Conservation (phyloP, 1,139 yeast species). For the Blastobotrys indianensis region DNA sequence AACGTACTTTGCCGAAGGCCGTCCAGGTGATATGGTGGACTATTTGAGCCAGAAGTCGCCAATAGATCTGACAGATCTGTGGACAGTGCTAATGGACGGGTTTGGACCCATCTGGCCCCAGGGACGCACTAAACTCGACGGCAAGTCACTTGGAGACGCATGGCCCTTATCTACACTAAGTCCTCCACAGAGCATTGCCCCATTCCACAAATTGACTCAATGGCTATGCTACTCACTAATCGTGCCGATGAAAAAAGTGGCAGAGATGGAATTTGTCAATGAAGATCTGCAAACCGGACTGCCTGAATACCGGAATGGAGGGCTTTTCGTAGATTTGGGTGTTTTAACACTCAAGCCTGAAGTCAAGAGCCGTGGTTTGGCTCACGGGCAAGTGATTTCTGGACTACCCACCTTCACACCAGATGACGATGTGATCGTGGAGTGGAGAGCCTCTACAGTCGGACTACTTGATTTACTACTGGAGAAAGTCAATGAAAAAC, state of each 20-base stretch:
- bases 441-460: constrained; percentile 56
- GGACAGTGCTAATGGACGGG: constrained; percentile 50
- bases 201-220: constrained; percentile 58
- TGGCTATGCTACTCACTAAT: constrained; percentile 57
- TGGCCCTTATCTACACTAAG: constrained; percentile 42
- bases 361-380: constrained; percentile 19
- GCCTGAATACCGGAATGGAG: constrained; percentile 62
- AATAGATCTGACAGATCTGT: constrained; percentile 42
- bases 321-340: constrained; percentile 49
- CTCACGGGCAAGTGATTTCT: constrained; percentile 25
- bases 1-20: constrained; percentile 39
- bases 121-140: constrained; percentile 45
- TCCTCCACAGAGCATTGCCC: constrained; percentile 37
- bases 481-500: constrained; percentile 41
- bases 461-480: constrained; percentile 47
- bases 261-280: constrained; percentile 40
- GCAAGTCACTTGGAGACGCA: constrained; percentile 51
- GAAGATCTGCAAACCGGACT: constrained; percentile 49
- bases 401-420: constrained; percentile 47
- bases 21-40: constrained; percentile 53
- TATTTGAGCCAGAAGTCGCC: constrained; percentile 29
- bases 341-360: constrained; percentile 43
- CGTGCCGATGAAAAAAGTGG: constrained; percentile 43
- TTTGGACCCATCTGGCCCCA: constrained; percentile 55
- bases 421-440: constrained; percentile 53